Evolutionary conservation across 768 basidiomycete species (phyloP).

Genomic region (Russula dissimulans): DNA sequence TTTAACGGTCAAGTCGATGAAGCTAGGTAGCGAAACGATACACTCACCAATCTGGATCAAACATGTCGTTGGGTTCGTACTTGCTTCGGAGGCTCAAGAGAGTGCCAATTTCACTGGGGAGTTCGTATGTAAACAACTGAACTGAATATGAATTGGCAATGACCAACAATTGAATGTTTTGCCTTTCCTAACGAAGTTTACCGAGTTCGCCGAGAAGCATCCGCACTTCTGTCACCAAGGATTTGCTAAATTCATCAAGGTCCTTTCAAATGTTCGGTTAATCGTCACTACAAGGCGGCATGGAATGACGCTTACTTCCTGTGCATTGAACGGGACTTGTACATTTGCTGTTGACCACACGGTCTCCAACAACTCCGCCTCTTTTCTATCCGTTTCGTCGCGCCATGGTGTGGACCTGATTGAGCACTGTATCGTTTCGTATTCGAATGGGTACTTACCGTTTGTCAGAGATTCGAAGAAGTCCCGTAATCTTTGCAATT

Average conservation of each 20-base stretch:
- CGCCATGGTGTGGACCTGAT: conserved; percentile 47
- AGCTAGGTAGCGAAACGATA: not conserved
- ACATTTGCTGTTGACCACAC: no score
- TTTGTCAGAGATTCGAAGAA: conserved; percentile 28
- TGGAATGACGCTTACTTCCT: conserved; percentile 44
- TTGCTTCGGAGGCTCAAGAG: no score
- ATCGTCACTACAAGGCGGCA: not conserved
- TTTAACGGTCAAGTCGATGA: conserved; percentile 21
- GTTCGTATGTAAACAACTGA: not conserved
- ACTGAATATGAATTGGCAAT: not conserved
- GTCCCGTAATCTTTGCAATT: conserved; percentile 45
- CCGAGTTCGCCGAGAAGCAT: conserved; percentile 71
- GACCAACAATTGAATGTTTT: conserved; percentile 36
- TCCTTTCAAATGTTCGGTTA: no score
- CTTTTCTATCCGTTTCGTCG: conserved; percentile 52
- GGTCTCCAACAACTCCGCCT: conserved; percentile 21
- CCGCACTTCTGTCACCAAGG: no score
- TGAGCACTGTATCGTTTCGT: not conserved
- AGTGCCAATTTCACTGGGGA: conserved; percentile 59
- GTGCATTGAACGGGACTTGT: conserved; percentile 51
- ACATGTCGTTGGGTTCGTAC: conserved; percentile 76
- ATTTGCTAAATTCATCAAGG: no score
- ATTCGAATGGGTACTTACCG: conserved; percentile 30
- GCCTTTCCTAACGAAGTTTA: conserved; percentile 61
- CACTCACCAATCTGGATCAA: conserved; percentile 66